These are phyloP conservation scores for Brettanomyces nanus DNA, from an alignment of 805 yeast species.

Conservation along the genomic window DNA sequence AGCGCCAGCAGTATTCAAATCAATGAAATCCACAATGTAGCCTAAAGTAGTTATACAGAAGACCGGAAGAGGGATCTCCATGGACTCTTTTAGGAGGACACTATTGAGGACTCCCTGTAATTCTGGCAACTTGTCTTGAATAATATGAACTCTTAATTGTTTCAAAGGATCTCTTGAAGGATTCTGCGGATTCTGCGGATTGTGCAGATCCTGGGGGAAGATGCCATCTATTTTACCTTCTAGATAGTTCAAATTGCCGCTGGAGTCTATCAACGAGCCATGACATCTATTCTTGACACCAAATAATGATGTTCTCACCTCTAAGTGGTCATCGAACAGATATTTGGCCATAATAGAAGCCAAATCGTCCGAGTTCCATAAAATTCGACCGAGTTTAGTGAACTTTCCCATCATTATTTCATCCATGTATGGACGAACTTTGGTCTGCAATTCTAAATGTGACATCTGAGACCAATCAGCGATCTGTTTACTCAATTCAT, in stretches of 20 bases:
- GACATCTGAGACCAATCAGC: constrained; percentile 26
- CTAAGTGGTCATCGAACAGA: constrained; percentile 16
- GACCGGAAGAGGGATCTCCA: constrained; percentile 21
- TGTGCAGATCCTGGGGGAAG: constrained; percentile 10
- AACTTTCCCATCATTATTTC: constrained; percentile 19
- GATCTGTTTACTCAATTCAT: constrained; percentile 15
- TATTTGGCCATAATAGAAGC: constrained; percentile 22
- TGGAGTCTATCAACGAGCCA: constrained; percentile 23
- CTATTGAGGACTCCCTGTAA: constrained; percentile 19
- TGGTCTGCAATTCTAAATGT: constrained; percentile 28
- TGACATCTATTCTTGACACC: constrained; percentile 20
- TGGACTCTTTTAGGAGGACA: constrained; percentile 16
- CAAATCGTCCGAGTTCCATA: constrained; percentile 27
- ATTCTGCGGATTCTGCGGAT: too few relatives aligned
- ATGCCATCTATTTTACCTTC: constrained; percentile 25
- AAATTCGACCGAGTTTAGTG: constrained; percentile 22
- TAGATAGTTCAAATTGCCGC: constrained; percentile 20
- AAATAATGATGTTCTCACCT: constrained; percentile 17
- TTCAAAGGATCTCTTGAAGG: constrained; percentile 10
- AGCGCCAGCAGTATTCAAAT: constrained; percentile 22
- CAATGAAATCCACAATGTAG: constrained; percentile 19
- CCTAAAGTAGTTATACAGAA: constrained; percentile 19
- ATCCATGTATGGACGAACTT: constrained; percentile 23
- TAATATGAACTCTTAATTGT: constrained; percentile 11
- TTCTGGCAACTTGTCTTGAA: constrained; percentile 19